These are phyloP conservation scores for Beauveria rudraprayagi DNA, from an alignment of 2,329 filamentous ascomycete genomes.

Conservation along the genomic window DNA sequence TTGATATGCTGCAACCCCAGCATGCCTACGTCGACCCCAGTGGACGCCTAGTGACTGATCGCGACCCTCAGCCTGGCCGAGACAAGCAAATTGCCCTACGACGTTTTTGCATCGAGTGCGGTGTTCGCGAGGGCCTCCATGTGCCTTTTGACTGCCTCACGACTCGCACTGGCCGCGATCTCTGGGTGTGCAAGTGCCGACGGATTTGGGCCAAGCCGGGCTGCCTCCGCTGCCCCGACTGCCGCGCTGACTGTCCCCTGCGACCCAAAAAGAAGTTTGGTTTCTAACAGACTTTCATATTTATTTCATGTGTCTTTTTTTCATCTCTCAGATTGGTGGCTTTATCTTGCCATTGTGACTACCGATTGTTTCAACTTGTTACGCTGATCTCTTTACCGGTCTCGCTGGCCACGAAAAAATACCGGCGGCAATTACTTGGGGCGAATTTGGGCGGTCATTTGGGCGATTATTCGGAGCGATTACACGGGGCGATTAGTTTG, in stretches of 20 bases:
- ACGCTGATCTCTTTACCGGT: neutral
- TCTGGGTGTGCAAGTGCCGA: conserved; percentile 33
- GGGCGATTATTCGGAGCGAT: neutral
- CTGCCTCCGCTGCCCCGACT: conserved; percentile 28
- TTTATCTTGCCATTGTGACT: neutral
- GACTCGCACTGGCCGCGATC: conserved; percentile 28
- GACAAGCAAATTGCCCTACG: conserved; percentile 27
- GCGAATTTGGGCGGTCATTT: too few relatives aligned
- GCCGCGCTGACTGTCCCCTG: conserved; percentile 27
- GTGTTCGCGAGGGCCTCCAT: conserved; percentile 30
- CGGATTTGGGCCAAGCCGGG: conserved; percentile 29
- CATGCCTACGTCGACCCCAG: conserved; percentile 25
- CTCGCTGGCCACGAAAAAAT: neutral
- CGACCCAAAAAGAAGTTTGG: conserved; percentile 25
- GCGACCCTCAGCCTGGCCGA: conserved; percentile 19
- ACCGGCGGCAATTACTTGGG: neutral
- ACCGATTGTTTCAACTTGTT: neutral
- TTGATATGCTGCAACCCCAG: conserved; percentile 29
- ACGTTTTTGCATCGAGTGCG: conserved; percentile 35
- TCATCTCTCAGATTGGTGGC: neutral
- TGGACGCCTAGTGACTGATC: conserved; percentile 23
- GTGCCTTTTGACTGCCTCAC: conserved; percentile 29
- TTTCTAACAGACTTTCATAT: neutral
- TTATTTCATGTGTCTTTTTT: neutral
- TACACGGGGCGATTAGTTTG: neutral